These are phyloP conservation scores for Pestalotiopsis sp. DNA, from an alignment of 2,329 filamentous ascomycete genomes.

Conservation along the genomic window DNA sequence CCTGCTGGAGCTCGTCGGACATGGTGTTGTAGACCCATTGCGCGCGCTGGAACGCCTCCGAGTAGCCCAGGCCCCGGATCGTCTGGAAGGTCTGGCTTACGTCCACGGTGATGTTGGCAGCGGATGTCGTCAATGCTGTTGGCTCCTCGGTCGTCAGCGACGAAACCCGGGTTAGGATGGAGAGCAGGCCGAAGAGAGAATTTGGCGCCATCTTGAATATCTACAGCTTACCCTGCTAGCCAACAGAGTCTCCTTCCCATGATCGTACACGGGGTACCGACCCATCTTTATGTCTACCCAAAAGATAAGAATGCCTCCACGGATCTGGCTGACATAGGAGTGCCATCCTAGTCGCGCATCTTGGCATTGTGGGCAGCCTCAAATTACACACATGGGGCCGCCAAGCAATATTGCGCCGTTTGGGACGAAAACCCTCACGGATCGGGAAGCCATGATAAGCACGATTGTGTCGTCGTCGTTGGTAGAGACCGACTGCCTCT, in stretches of 20 bases:
- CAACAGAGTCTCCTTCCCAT: neutral
- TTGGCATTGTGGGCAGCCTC: neutral
- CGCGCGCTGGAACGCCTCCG: slow-evolving; percentile 43
- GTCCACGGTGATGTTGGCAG: slow-evolving; percentile 10
- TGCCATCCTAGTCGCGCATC: neutral
- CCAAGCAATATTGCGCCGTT: neutral
- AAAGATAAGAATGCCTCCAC: neutral
- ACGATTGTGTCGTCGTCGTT: too few species aligned
- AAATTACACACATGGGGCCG: neutral
- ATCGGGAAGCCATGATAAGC: neutral
- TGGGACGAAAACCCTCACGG: neutral
- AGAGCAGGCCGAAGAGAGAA: neutral
- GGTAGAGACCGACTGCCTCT: neutral
- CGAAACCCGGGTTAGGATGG: neutral
- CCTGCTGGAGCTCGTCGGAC: slow-evolving; percentile 30
- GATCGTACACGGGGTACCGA: neutral
- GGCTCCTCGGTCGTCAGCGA: neutral
- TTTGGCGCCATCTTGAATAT: neutral
- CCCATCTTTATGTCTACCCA: neutral
- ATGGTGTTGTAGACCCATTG: slow-evolving; percentile 23
- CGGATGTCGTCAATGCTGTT: neutral
- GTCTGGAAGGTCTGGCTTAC: slow-evolving; percentile 34
- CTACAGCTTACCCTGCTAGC: neutral
- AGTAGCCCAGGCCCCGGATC: slow-evolving; percentile 44
- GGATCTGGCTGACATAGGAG: neutral